Conservation (phyloP, 2,329 filamentous ascomycete species). For the Akanthomyces dipterigenus region DNA sequence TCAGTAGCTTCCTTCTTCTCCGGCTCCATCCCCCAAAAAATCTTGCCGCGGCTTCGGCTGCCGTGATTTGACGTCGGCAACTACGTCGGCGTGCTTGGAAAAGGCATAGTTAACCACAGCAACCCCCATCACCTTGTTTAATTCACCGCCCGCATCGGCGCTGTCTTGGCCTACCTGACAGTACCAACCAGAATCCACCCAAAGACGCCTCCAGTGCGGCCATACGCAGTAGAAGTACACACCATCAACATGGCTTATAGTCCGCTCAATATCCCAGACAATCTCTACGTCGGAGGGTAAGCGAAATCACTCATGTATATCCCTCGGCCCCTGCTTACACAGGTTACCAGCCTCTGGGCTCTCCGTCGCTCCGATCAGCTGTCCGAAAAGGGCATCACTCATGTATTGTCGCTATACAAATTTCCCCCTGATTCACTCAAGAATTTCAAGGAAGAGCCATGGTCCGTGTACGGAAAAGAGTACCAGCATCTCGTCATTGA, state of each 20-base stretch:
- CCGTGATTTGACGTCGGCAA: neutral
- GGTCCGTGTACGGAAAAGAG: slow-evolving; percentile 43
- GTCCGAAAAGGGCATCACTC: slow-evolving; percentile 69
- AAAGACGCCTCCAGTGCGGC: too few relatives aligned
- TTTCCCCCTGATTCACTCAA: slow-evolving; percentile 35
- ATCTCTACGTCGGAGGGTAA: slow-evolving; percentile 13
- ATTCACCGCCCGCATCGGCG: neutral
- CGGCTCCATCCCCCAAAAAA: slow-evolving; percentile 5
- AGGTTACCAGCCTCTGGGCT: slow-evolving; percentile 61
- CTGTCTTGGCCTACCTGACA: neutral
- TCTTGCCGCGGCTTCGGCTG: neutral
- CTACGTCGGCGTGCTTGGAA: neutral
- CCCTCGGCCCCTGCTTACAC: neutral
- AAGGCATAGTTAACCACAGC: too few relatives aligned
- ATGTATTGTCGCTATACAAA: slow-evolving; percentile 77
- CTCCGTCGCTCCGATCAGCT: slow-evolving; percentile 66
- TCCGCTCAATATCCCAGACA: slow-evolving; percentile 8
- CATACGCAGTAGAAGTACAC: too few relatives aligned
- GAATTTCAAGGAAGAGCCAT: slow-evolving; percentile 43
- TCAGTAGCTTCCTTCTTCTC: neutral
- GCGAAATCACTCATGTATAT: neutral
- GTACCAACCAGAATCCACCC: neutral
- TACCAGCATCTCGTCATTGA: slow-evolving; percentile 74
- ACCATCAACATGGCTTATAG: slow-evolving; percentile 9
- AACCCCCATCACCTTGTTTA: too few relatives aligned